Base-by-base conservation (phyloP, 805 yeast species). In the Saccharomyces eubayanus region DNA sequence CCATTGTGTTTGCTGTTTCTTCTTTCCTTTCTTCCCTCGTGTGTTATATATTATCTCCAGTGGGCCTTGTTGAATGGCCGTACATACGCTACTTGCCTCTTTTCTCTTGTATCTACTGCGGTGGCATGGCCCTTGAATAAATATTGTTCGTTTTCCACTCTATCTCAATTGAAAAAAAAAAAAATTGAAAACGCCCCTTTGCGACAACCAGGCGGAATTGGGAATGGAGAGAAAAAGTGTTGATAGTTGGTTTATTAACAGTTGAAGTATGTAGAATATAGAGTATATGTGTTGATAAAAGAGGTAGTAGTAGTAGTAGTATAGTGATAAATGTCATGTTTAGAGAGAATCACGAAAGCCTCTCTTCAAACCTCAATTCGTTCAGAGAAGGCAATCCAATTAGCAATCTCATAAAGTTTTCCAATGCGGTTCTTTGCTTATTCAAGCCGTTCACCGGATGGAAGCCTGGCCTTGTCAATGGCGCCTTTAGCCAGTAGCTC, bases 401-500 rank as follows among this genome's bases (percentile, higher is more conserved):
- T 66, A 91, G 78, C 61, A 89, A 83, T 69, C 96, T 84, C 73
- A 91, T 76, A 68, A 91, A 82, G 77, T 90, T 92, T 76, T 91
- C 98, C 60, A 91, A 76, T 51, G 95, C 97, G 63, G 84, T 80
- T 69, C 96, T 85, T 77, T 92, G 98, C 75, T 91, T 92, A 81
- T 89, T 92, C 70, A 91, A 80, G 28, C 97, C 96, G 66, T 91
- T 91, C 65, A 91, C 88, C 31, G 96, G 85, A 68, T 88, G 85
- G 74, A 78, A 87, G 4, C 97, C 97, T 50, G 89, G 88, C 74
- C 92, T 87, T 50, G 96, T 84, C 63, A 91, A 81, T 59, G 98
- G 98, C 1, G 97, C 97, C 78, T 91, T 91, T 68, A 92, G 83
- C 97, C 97, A 91, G 76, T 91, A 91, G 67, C 91, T 82, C 71